Evolutionary conservation across 805 yeast species (phyloP), one percentile per base, ranked within the genome.

Genomic region (Ogataea paraovalis): DNA sequence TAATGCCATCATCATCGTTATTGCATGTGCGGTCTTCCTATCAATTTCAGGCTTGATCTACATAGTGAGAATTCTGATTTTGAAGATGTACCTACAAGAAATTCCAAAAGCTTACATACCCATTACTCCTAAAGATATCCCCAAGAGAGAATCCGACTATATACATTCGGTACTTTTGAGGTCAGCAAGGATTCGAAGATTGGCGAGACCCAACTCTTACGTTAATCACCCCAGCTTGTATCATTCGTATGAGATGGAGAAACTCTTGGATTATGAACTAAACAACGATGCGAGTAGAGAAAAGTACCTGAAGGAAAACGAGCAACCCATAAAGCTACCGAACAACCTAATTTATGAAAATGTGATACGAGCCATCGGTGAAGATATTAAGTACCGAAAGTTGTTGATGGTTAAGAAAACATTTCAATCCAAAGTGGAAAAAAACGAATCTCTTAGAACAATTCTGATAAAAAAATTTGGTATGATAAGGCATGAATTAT

Each of bases 101-200:
- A 86, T 91, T 18, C 97, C 97, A 0, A 78, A 85, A 51, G 69
- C 79, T 19, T 89, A 88, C 62, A 73, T 90, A 23, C 91, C 96
- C 1, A 71, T 80, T 16, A 76, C 81, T 27, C 66, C 73, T 6
- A 82, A 77, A 49, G 88, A 83, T 56, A 62, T 83, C 37, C 83
- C 87, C 1, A 64, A 63, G n/a, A 61, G 67, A 2, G 71, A 77
- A 48, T 64, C 75, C 38, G 54, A 58, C 5, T 58, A 66, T 55
- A 71, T 83, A 21, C 53, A 62, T 3, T 55, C 59, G 33, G 76
- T 75, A 44, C 66, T 75, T 49, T 60, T 61, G 2, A 66, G 73
- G 42, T 74, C 83, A 43, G 68, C 68, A 41, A 65, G 65, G 32
- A 67, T 80, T 9, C 60, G 68, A 38, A 47, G 59, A 13, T 47